Evolutionary conservation across 257 asterid species (phyloP).

Genomic region (Scutellaria minor): DNA sequence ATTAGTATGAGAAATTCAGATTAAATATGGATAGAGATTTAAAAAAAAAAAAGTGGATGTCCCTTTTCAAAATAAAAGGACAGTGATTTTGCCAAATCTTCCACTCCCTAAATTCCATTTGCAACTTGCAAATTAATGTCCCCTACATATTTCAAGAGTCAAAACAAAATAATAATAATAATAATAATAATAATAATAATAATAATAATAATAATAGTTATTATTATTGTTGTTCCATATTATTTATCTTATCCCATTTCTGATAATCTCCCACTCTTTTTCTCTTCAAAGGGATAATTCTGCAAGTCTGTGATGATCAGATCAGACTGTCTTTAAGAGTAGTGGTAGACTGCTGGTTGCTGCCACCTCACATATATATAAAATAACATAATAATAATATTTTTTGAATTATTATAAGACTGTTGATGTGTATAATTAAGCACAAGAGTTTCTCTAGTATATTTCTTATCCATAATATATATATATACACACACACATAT

Average conservation of each 20-base stretch:
- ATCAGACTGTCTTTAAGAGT: not conserved
- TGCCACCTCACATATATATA: conserved; percentile 6
- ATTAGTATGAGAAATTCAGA: no score
- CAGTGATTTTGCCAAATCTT: conserved; percentile 25
- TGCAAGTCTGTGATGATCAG: conserved; percentile 19
- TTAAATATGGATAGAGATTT: no score
- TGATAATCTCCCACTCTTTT: conserved; percentile 8
- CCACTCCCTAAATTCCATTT: conserved; percentile 32
- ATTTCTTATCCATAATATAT: no score
- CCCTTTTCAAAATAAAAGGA: not conserved
- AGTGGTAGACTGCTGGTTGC: not conserved
- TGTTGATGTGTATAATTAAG: no score
- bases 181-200: no score
- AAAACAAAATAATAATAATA: not conserved
- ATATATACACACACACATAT: no score
- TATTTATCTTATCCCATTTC: not conserved
- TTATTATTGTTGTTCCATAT: not conserved
- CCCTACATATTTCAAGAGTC: conserved; percentile 23
- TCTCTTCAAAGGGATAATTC: conserved; percentile 32
- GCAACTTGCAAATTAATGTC: conserved; percentile 16
- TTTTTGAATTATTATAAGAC: no score
- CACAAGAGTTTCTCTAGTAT: no score
- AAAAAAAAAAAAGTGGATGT: no score
- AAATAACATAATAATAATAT: no score
- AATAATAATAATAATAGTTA: no score